Percentiles rank a stretch among this genome's conserved stretches.
Evolutionary conservation across 2,329 filamentous ascomycete species (phyloP).

Genomic region (Claviceps fusiformis): DNA sequence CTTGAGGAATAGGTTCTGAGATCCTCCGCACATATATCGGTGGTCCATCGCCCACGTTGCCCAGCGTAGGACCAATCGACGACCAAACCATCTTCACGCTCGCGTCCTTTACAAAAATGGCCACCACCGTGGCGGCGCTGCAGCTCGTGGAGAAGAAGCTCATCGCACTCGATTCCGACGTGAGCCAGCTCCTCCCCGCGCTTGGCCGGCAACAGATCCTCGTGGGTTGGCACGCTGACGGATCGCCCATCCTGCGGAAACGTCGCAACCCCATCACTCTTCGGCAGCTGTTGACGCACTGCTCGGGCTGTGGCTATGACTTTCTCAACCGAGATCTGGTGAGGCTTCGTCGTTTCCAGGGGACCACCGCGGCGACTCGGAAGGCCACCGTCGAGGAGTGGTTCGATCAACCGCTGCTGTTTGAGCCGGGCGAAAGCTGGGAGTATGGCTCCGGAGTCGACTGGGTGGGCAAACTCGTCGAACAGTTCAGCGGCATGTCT

Average conservation of each 20-base stretch:
- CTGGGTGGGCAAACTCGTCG: conserved; percentile 39
- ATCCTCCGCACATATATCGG: neutral
- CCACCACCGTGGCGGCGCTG: conserved; percentile 38
- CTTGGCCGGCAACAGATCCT: conserved; percentile 35
- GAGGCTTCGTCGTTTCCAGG: neutral
- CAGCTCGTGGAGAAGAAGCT: conserved; percentile 35
- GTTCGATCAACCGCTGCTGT: conserved; percentile 23
- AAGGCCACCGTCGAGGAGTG: conserved; percentile 12
- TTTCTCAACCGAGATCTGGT: conserved; percentile 18
- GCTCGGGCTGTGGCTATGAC: conserved; percentile 33
- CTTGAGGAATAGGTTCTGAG: neutral
- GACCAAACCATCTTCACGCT: conserved; percentile 7
- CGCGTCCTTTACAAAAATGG: conserved; percentile 28
- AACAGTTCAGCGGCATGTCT: conserved; percentile 27
- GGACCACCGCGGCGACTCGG: neutral
- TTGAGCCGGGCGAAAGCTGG: conserved; percentile 36
- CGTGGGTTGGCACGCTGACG: conserved; percentile 29
- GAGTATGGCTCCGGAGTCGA: conserved; percentile 35
- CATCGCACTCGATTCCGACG: neutral
- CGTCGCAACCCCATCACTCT: conserved; percentile 29
- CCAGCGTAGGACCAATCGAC: neutral
- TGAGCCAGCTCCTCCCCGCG: conserved; percentile 22
- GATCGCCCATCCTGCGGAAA: conserved; percentile 20
- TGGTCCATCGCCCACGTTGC: neutral
- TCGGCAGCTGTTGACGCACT: conserved; percentile 37